Base-by-base conservation (phyloP, 768 basidiomycete species). In the Chiua virens region DNA sequence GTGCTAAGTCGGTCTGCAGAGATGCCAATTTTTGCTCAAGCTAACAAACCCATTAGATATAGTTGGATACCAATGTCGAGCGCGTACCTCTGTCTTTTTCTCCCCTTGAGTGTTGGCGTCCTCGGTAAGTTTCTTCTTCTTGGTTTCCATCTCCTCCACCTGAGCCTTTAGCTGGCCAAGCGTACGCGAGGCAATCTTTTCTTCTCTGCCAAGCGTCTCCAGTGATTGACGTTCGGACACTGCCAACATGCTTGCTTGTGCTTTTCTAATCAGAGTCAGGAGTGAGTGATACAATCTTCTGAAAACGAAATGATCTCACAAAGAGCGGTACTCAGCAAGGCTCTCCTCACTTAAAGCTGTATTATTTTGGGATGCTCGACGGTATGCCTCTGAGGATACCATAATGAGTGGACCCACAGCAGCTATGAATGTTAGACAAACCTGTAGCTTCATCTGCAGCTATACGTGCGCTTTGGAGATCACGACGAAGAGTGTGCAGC, bases 151-250 rank as follows among this genome's bases (percentile, higher is more conserved):
- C 22, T 82, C 81, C 32, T 86, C 81, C 40, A 87, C 77, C 63
- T 83, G 87, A 55, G 91, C 87, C 45, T 79, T 78, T 5, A 89
- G 72, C 49, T 87, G 83, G 0, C 79, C 66, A 8, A 92, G 75
- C 1, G 81, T 75, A 38, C 92, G 82, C 8, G 73, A 67, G 0
- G 82, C 64, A 0, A 85, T 86, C 70, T 93, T 94, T 65, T 90
- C 86, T 49, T 98, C 91, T 47, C 95, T 84, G 14, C 77, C 77
- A 8, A 95, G 78, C 1, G 83, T 80, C 54, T 95, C 91, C 1
- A 97, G 78, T 6, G 84, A 76, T 61, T 97, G 93, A 1, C 97
- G 87, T 68, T 98, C 94, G 27, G 86, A 81, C 1, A 93, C 84
- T 1, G 92, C 92, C 30, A 88, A 80, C 3, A 88, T 71, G 55